Evolutionary conservation across 2,329 filamentous ascomycete species (phyloP).

Genomic region (Paraphaeosphaeria sporulosa): DNA sequence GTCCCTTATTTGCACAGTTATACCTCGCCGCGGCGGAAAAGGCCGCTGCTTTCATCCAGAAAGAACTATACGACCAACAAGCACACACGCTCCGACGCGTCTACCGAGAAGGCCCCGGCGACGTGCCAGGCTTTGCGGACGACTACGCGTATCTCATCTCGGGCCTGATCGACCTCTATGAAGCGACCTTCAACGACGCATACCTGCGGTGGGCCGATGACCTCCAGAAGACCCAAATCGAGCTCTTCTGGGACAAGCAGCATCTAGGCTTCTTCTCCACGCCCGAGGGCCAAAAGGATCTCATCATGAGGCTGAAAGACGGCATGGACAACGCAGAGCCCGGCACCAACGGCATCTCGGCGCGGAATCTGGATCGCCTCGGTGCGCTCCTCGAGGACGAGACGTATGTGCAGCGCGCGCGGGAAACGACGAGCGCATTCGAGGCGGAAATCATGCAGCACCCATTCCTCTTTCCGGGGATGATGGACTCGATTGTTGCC

Average conservation of each 20-base stretch:
- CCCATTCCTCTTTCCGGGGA: slow-evolving; percentile 85
- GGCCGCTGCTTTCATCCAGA: slow-evolving; percentile 75
- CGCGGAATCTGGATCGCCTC: slow-evolving; percentile 85
- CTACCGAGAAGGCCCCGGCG: slow-evolving; percentile 72
- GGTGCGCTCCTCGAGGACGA: slow-evolving; percentile 72
- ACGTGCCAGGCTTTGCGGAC: slow-evolving; percentile 81
- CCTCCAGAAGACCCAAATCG: slow-evolving; percentile 79
- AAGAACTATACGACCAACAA: slow-evolving; percentile 73
- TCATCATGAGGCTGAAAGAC: slow-evolving; percentile 88
- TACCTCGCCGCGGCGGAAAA: slow-evolving; percentile 73
- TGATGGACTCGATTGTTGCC: slow-evolving; percentile 79
- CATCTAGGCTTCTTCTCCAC: slow-evolving; percentile 76
- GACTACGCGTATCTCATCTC: slow-evolving; percentile 92
- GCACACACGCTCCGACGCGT: slow-evolving; percentile 74
- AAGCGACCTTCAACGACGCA: slow-evolving; percentile 77
- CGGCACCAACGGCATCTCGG: slow-evolving; percentile 87
- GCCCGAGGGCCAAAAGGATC: slow-evolving; percentile 66
- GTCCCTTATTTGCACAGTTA: slow-evolving; percentile 62
- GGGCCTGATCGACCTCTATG: slow-evolving; percentile 83
- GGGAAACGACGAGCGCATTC: slow-evolving; percentile 82
- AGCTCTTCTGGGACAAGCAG: slow-evolving; percentile 76
- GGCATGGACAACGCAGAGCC: slow-evolving; percentile 94
- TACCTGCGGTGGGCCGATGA: slow-evolving; percentile 83
- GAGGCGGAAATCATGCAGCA: slow-evolving; percentile 92
- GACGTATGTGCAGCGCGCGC: slow-evolving; percentile 69